These are phyloP conservation scores for Ampelocalamus luodianensis DNA, from an alignment of 176 grass and related monocot genomes.

Conservation along the genomic window DNA sequence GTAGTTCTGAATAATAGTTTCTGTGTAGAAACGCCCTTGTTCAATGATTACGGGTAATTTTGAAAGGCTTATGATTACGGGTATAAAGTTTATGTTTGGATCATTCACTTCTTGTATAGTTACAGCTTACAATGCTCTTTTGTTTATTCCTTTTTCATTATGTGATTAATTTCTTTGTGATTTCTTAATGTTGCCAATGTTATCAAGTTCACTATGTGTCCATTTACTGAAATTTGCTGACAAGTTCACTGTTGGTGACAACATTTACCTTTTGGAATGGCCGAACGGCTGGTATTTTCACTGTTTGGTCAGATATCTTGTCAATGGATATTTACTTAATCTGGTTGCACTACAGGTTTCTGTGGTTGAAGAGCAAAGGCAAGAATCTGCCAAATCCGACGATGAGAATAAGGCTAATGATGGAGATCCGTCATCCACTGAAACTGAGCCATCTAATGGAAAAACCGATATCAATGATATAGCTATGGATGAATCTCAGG, in stretches of 20 bases:
- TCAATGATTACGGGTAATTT: background rate
- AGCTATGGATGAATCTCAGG: constrained; percentile 64
- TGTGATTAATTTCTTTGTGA: constrained; percentile 4
- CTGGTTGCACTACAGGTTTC: constrained; percentile 56
- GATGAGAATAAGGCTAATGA: constrained; percentile 60
- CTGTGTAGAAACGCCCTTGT: background rate
- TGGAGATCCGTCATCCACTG: constrained; percentile 48
- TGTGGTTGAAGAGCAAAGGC: constrained; percentile 63
- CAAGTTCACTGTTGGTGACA: background rate
- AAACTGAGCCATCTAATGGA: constrained; percentile 54
- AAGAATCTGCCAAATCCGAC: constrained; percentile 64
- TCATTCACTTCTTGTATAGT: background rate
- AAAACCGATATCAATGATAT: constrained; percentile 65
- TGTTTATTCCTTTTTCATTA: background rate
- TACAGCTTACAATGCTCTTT: background rate
- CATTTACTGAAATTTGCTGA: constrained; percentile 23
- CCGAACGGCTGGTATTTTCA: constrained; percentile 3
- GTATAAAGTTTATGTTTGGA: background rate
- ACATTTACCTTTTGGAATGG: constrained; percentile 17
- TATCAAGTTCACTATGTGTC: background rate
- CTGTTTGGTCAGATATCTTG: background rate
- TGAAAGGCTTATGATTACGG: background rate
- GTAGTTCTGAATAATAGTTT: background rate
- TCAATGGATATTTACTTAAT: constrained; percentile 38
- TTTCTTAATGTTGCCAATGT: background rate